Conservation (phyloP, 169 alveolate species). For the Eimeria tenella region DNA sequence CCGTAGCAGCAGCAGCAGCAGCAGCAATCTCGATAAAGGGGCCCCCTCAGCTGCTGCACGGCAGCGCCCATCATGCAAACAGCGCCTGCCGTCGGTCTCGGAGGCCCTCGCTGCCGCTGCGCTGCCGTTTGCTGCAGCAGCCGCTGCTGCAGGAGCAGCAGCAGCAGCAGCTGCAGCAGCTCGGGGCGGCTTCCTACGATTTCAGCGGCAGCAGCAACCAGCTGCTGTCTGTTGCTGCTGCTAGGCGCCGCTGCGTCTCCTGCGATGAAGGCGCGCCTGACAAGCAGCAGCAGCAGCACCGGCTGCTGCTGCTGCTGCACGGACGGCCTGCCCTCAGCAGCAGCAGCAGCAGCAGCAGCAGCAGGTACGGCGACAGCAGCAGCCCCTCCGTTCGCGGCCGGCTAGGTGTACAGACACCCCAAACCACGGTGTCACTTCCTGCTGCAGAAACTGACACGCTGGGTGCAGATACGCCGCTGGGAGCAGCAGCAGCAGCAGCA, state of each 20-base stretch:
- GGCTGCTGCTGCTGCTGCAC: slow-evolving; percentile 4
- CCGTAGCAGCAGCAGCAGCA: background rate
- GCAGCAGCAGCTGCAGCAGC: background rate
- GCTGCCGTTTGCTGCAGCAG: background rate
- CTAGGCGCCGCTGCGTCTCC: background rate
- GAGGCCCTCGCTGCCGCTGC: background rate
- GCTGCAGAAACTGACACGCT: too few species aligned
- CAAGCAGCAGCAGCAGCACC: background rate
- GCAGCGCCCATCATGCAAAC: background rate
- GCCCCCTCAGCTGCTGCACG: background rate
- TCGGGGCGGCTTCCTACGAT: too few species aligned
- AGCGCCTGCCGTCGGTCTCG: background rate
- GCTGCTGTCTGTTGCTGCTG: background rate
- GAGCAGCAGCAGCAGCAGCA: background rate
- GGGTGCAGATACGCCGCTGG: background rate
- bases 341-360: too few species aligned
- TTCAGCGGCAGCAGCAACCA: background rate
- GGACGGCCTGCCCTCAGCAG: background rate
- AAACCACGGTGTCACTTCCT: too few species aligned
- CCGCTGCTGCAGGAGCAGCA: background rate
- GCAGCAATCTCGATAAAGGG: background rate
- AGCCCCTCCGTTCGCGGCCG: background rate
- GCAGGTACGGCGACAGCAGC: too few species aligned
- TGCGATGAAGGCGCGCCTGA: background rate
- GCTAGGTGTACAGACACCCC: background rate